Base-by-base conservation (phyloP, 768 basidiomycete species). In the Porpolomopsis calyptriformis region DNA sequence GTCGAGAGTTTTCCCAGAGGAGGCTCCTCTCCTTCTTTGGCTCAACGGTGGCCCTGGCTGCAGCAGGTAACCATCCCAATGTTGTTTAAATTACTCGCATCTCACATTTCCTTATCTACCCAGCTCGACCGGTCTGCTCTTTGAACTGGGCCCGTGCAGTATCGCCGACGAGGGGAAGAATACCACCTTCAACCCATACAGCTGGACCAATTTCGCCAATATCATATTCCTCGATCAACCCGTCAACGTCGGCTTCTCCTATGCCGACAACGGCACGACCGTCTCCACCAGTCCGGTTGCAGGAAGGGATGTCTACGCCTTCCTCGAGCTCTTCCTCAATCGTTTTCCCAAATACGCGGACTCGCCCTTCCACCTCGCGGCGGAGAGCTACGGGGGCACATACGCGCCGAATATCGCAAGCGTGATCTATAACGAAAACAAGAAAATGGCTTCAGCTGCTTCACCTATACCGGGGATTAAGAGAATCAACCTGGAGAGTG, bases 111-210 rank as follows among this genome's bases (percentile, higher is more conserved):
- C 35, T 14, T 29, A 16, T 4, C 25, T 27, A n/a, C 16, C 26
- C 27, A 39, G 29, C 6, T 78, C 81, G 8, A 85, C 87, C 1
- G 93, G 93, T 8, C 74, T 96, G 19, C 69, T 98, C 12, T 89
- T 94, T 54, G 92, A 97, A 58, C 79, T 94, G 18, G 94, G 94
- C 0, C 92, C 94, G 0, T 97, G 94, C 64, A 65, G 64, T 24
- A 71, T 97, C 50, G 65, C 73, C 14, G 65, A 88, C 35, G 69
- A 79, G 1, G 89, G 90, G 26, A 65, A 67, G 49, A 82, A 80
- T 64, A 80, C 79, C 12, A 80, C 77, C 1, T 56, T 58, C 58
- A 97, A 99, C 64, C 73, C 78, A 4, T 60, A 86, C 70, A 82
- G 82, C 53, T 99, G 94, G 94, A 99, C 82, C 55, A 71, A 68